These are phyloP conservation scores for Colletotrichum lupini DNA, from an alignment of 2,329 filamentous ascomycete genomes.

Conservation along the genomic window DNA sequence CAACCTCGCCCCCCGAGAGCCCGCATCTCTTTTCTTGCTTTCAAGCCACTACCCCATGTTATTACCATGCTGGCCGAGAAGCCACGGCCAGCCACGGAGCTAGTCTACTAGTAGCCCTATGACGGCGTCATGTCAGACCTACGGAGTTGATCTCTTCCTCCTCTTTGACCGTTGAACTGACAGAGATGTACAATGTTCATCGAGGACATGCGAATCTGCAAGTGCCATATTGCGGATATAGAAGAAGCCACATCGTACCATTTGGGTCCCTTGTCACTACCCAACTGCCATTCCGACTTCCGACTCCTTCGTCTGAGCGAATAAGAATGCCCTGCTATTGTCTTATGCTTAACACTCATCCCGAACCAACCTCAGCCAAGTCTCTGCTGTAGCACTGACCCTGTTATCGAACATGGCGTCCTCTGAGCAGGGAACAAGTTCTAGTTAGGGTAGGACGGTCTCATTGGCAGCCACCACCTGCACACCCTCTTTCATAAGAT, in stretches of 20 bases:
- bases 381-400: constrained; percentile 18
- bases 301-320: constrained; percentile 10
- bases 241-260: not conserved
- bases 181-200: not conserved
- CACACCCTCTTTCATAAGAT: constrained; percentile 35
- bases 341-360: constrained; percentile 32
- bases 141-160: not conserved
- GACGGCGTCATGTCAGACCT: constrained; percentile 29
- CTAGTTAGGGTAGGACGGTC: not conserved
- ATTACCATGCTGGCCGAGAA: constrained; percentile 17
- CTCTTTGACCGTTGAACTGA: not conserved
- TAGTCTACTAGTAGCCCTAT: constrained; percentile 20
- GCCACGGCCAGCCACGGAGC: constrained; percentile 24
- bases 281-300: constrained; percentile 34
- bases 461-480: constrained; percentile 12
- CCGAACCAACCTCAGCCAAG: constrained; percentile 13
- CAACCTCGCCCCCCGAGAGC: constrained; percentile 1
- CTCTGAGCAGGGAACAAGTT: constrained; percentile 24
- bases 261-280: constrained; percentile 17
- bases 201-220: not conserved
- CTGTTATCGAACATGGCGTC: not conserved
- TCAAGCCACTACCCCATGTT: constrained; percentile 12
- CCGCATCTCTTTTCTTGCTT: not conserved
- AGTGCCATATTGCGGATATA: not conserved
- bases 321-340: constrained; percentile 16